These are phyloP conservation scores for Colletotrichum incanum DNA, from an alignment of 2,329 filamentous ascomycete genomes.

Conservation along the genomic window DNA sequence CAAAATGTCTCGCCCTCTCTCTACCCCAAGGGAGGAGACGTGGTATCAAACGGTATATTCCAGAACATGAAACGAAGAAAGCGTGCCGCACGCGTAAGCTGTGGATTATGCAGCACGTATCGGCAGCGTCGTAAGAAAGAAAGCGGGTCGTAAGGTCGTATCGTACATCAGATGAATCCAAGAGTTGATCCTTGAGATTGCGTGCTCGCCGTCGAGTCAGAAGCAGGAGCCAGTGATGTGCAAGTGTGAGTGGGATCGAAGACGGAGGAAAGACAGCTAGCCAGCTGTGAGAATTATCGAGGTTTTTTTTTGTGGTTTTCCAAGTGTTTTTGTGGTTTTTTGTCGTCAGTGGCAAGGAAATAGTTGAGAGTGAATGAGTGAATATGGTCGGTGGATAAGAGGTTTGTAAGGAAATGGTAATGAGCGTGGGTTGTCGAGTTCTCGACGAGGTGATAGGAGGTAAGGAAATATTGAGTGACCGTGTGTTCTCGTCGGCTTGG, in stretches of 20 bases:
- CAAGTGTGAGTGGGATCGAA: constrained; percentile 3
- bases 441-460: neutral
- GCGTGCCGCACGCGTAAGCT: neutral
- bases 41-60: constrained; percentile 43
- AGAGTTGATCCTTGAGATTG: neutral
- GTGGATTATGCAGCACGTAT: neutral
- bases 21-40: constrained; percentile 5
- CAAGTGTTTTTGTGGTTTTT: constrained; percentile 41
- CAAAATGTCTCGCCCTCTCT: constrained; percentile 20
- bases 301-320: constrained; percentile 27
- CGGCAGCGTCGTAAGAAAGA: constrained; percentile 46
- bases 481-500: constrained; percentile 33
- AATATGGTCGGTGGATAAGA: constrained; percentile 49
- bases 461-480: constrained; percentile 33
- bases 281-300: constrained; percentile 28
- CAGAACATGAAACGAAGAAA: constrained; percentile 42
- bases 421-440: constrained; percentile 28
- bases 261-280: constrained; percentile 18
- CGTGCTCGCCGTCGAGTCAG: neutral
- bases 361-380: constrained; percentile 49
- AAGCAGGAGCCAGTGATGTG: neutral
- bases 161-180: constrained; percentile 33
- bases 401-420: constrained; percentile 35
- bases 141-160: constrained; percentile 39
- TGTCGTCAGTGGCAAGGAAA: constrained; percentile 50